Evolutionary conservation across 108 stramenopile genomes (phyloP), one percentile per base, ranked within the genome.

Genomic region (Conticribra weissflogii): DNA sequence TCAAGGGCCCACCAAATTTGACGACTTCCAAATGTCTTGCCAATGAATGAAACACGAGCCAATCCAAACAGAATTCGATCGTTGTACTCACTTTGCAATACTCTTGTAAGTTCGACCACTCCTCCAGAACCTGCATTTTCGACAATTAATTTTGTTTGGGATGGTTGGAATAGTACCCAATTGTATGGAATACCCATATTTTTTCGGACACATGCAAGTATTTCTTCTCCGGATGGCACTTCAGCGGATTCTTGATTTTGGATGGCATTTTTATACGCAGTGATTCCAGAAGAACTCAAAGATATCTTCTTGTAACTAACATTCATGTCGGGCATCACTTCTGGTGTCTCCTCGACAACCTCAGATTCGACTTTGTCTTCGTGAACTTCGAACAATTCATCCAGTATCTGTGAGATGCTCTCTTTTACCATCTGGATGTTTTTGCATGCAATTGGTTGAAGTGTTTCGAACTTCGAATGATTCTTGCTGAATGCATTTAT

Each of bases 61-160:
- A 71, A 29, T 7, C 70, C 70, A 61, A 71, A 71, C 28, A 71
- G 23, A n/a, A 71, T 59, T 22, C 52, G 51, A 28, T 71, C 70
- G 34, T 61, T 61, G 51, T 71, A 61, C 44, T 28, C 47, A 0
- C 58, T 30, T 28, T 61, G 59, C 25, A 71, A 53, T 53, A 71
- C 59, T 0, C 59, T 54, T 8, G 70, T 61, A 58, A 71, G 58
- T 62, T 71, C 70, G 52, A 71, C 51, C 7, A 71, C 60, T 4
- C 70, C 70, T 3, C 70, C 70, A 27, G 70, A 71, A 23, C 70
- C 70, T 34, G 59, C 70, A 54, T 71, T 59, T 62, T 71, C 70
- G 2, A 71, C 50, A 12, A 61, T 32, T 0, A 71, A 47, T 28
- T 71, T 59, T 1, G 59, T 61, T 27, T 62, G 46, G 25, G 70